Evolutionary conservation across 2,329 filamentous ascomycete species (phyloP).

Genomic region (Thelonectria rubi): DNA sequence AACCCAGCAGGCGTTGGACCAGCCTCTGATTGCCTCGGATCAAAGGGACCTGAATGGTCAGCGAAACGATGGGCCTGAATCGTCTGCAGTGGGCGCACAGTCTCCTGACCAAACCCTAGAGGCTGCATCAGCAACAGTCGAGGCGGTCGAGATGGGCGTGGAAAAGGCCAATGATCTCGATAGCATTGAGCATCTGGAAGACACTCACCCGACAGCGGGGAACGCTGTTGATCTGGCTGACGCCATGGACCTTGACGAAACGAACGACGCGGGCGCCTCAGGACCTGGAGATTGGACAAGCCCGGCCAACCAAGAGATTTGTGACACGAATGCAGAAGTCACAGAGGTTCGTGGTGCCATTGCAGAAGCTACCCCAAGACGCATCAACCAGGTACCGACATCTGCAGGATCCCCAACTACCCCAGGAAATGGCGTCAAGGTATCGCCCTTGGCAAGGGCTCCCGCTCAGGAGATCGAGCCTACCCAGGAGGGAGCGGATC

Average conservation of each 20-base stretch:
- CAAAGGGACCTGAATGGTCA: constrained; percentile 2
- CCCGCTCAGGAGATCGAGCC: constrained; percentile 13
- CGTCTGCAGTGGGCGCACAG: constrained; percentile 5
- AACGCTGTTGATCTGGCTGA: constrained; percentile 15
- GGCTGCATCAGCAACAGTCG: constrained; percentile 6
- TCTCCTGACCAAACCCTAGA: constrained; percentile 24
- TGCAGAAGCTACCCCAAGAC: constrained; percentile 12
- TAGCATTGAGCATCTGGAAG: not conserved
- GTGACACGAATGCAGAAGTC: constrained; percentile 25
- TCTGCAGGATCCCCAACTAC: constrained; percentile 20
- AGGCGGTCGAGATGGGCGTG: constrained; percentile 12
- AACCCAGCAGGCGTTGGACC: not conserved
- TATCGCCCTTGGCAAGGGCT: constrained; percentile 12
- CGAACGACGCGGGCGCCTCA: not conserved
- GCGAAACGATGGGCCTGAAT: constrained; percentile 3
- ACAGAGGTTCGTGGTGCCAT: constrained; percentile 21
- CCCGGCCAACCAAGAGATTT: constrained; percentile 13
- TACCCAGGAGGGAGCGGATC: constrained; percentile 8
- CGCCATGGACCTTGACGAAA: constrained; percentile 38
- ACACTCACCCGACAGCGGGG: constrained; percentile 9
- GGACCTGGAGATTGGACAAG: constrained; percentile 9
- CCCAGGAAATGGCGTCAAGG: constrained; percentile 20
- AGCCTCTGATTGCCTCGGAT: constrained; percentile 7
- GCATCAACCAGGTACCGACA: constrained; percentile 13
- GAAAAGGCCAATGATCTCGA: constrained; percentile 7